Conservation (phyloP, 257 asterid species). For the Perilla frutescens region DNA sequence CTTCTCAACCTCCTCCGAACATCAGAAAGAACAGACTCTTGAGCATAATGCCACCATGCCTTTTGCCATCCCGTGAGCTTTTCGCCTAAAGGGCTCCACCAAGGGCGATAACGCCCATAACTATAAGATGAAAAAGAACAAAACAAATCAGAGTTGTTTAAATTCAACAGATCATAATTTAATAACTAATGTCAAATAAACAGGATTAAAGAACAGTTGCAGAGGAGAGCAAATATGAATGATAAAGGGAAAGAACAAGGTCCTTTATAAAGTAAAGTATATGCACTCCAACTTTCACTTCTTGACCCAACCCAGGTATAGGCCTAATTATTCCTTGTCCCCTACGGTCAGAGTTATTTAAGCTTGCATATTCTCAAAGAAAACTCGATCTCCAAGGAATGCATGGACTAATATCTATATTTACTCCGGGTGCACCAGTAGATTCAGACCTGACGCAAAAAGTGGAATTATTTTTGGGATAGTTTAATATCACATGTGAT, state of each 20-base stretch:
- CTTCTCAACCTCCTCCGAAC: conserved; percentile 77
- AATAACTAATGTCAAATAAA: conserved; percentile 23
- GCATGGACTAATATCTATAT: not conserved
- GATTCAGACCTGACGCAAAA: not conserved
- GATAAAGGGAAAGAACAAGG: not conserved
- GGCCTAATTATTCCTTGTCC: not conserved
- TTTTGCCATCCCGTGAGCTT: conserved; percentile 86
- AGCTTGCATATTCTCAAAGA: not conserved
- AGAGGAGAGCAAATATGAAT: conserved; percentile 16
- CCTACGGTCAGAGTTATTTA: not conserved
- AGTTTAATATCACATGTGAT: not conserved
- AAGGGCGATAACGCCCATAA: conserved; percentile 95
- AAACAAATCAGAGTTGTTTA: conserved; percentile 28
- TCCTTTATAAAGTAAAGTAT: too few species aligned
- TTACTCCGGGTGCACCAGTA: not conserved
- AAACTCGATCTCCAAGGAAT: not conserved
- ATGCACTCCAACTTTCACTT: not conserved
- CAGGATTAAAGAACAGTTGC: conserved; percentile 9
- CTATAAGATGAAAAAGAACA: conserved; percentile 47
- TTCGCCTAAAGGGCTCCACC: conserved; percentile 80
- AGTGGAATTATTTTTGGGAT: not conserved
- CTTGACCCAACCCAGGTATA: not conserved
- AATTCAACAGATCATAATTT: conserved; percentile 25
- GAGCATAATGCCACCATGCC: conserved; percentile 98
- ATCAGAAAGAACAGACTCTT: conserved; percentile 82